Conservation (phyloP, 176 grass and related monocot species). For the Ananas comosus region DNA sequence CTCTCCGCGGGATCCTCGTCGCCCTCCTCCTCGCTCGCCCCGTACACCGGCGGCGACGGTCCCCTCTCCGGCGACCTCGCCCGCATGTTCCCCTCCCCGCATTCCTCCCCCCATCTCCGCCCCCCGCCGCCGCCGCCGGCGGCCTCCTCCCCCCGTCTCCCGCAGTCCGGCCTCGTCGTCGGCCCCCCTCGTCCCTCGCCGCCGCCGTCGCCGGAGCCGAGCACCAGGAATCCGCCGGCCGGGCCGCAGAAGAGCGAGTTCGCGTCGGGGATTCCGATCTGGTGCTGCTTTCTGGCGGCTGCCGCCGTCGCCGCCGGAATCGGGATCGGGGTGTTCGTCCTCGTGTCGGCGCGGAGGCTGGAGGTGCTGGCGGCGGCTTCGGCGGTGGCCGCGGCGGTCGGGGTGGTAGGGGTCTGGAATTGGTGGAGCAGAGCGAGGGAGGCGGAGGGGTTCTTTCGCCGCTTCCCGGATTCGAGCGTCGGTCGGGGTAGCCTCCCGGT, state of each 20-base stretch:
- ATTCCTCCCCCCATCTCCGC: slow-evolving; percentile 20
- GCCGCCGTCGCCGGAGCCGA: not conserved
- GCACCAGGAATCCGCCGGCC: slow-evolving; percentile 8
- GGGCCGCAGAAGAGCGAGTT: slow-evolving; percentile 1
- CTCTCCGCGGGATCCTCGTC: slow-evolving; percentile 31
- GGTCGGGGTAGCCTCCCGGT: slow-evolving; percentile 52
- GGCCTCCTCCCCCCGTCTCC: slow-evolving; percentile 52
- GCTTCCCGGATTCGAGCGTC: slow-evolving; percentile 45
- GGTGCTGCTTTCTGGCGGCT: slow-evolving; percentile 49
- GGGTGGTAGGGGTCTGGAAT: slow-evolving; percentile 46
- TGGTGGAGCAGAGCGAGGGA: slow-evolving; percentile 23
- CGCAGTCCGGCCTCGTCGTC: slow-evolving; percentile 56
- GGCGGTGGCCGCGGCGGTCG: slow-evolving; percentile 19
- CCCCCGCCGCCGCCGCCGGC: slow-evolving; percentile 43
- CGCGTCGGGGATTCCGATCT: slow-evolving; percentile 42
- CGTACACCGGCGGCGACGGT: slow-evolving; percentile 82
- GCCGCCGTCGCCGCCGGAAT: slow-evolving; percentile 36
- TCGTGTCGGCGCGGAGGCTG: slow-evolving; percentile 31
- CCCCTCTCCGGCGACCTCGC: slow-evolving; percentile 62
- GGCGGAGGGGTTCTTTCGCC: slow-evolving; percentile 58
- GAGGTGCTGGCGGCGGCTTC: slow-evolving; percentile 38
- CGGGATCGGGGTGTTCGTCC: slow-evolving; percentile 45
- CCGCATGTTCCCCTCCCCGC: slow-evolving; percentile 57
- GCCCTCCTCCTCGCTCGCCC: too few relatives aligned
- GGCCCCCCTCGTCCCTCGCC: slow-evolving; percentile 19